Base-by-base conservation (phyloP, 768 basidiomycete genomes). In the Mycena kentingensis region DNA sequence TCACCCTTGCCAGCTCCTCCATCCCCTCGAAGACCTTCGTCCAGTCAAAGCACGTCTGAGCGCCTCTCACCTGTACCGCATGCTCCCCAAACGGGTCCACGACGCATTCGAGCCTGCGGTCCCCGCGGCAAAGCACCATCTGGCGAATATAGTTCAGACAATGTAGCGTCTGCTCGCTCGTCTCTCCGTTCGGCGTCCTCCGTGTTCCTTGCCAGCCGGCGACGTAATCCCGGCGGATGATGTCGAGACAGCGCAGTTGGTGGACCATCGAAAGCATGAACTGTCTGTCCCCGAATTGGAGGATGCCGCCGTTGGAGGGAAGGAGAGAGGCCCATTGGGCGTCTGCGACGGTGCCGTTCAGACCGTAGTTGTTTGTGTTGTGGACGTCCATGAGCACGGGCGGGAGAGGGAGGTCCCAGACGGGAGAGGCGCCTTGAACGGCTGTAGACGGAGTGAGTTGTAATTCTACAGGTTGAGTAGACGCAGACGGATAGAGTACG, bases 261-360 rank as follows among this genome's bases (percentile, higher is more conserved):
- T 75, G 73, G 60, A 70, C 70, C 60, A 73, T 66, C 5, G 68
- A 60, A 15, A 73, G 58, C 25, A 62, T 67, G 57, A 68, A 71
- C 38, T 67, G 63, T 28, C 57, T 36, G 24, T 65, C 49, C 13
- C 56, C 70, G 19, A 63, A 45, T 31, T 53, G 21, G 15, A 64
- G 26, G 35, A 61, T 34, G 16, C 60, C 65, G 6, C 53, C 57
- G 4, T 52, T 53, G 8, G 55, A 46, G n/a, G 66, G 66, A 21
- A 65, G 41, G 18, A 57, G 48, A 12, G 57, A 26, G 15, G 60
- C 52, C 66, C 66, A 67, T 44, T 62, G 56, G 7, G 43, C 3
- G 13, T 25, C 50, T 16, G 58, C 58, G 29, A 46, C 32, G 2
- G 41, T 12, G 11, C 56, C 58, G 36, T 57, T 52, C n/a, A 63